Evolutionary conservation across 2,329 filamentous ascomycete species (phyloP).

Genomic region (Aspergillus melleus): DNA sequence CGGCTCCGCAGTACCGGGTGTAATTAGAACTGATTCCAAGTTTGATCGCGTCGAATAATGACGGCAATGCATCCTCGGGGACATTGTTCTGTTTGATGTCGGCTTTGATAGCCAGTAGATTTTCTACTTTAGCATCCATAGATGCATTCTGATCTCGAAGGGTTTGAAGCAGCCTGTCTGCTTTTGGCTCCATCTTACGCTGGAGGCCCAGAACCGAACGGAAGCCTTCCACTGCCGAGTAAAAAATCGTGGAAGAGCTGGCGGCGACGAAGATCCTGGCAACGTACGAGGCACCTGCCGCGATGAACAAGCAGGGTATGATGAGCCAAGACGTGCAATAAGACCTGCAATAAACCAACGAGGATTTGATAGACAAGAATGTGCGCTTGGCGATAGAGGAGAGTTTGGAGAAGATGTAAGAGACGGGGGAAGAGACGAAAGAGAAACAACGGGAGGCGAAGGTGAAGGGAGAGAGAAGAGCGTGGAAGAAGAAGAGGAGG

Average conservation of each 20-base stretch:
- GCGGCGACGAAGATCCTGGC: not conserved
- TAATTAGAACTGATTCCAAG: constrained; percentile 74
- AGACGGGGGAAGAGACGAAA: not conserved
- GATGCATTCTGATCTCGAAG: constrained; percentile 64
- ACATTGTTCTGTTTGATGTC: constrained; percentile 92
- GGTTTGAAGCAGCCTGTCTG: constrained; percentile 53
- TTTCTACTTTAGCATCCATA: constrained; percentile 69
- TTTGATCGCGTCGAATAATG: constrained; percentile 80
- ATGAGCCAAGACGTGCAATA: not conserved
- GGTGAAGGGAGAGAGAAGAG: constrained; percentile 4
- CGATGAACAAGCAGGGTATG: not conserved
- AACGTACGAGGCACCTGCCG: not conserved
- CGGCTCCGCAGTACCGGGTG: constrained; percentile 72
- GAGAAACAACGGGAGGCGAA: not conserved
- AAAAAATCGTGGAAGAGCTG: not conserved
- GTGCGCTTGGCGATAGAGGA: not conserved
- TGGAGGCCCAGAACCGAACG: not conserved
- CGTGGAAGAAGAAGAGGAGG: not conserved
- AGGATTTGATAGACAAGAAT: too few species aligned
- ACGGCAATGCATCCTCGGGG: constrained; percentile 67
- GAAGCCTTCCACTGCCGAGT: not conserved
- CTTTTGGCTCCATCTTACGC: constrained; percentile 58
- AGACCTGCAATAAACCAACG: too few species aligned
- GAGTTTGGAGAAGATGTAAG: not conserved
- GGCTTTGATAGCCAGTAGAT: constrained; percentile 75